Conservation (phyloP, 352 stramenopile species). For the Pythium coloratum region DNA sequence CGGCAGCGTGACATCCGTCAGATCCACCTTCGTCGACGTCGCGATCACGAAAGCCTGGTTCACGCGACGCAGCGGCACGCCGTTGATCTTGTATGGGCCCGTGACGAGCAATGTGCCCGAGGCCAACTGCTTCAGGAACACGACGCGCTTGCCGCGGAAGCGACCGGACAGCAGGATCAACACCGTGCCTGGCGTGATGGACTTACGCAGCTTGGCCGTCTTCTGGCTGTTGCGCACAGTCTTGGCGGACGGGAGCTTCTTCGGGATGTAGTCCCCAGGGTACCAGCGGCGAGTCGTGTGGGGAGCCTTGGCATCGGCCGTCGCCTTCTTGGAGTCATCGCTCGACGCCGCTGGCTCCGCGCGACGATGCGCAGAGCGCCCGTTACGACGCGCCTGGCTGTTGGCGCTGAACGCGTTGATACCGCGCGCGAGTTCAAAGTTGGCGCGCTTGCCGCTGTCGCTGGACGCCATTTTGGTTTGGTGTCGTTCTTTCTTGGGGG, state of each 20-base stretch:
- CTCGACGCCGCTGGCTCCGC: constrained; percentile 9
- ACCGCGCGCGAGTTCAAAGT: constrained; percentile 62
- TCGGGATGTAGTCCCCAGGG: constrained; percentile 66
- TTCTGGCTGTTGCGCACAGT: constrained; percentile 79
- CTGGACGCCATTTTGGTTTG: constrained; percentile 2
- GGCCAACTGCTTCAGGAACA: constrained; percentile 96
- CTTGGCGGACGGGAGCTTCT: constrained; percentile 64
- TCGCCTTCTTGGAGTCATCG: constrained; percentile 16
- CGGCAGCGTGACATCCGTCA: constrained; percentile 89
- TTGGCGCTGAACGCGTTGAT: constrained; percentile 77
- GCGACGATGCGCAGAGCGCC: constrained; percentile 40
- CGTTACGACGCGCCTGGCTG: constrained; percentile 55
- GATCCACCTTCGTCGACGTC: constrained; percentile 96
- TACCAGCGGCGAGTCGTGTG: constrained; percentile 47
- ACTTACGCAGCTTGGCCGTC: constrained; percentile 92
- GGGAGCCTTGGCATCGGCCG: constrained; percentile 5
- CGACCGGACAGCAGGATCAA: constrained; percentile 97
- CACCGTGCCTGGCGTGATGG: constrained; percentile 96
- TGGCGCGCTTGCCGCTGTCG: constrained; percentile 42
- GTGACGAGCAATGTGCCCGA: constrained; percentile 95
- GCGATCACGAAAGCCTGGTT: constrained; percentile 99
- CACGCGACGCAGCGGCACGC: constrained; percentile 94
- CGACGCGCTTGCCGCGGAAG: constrained; percentile 97
- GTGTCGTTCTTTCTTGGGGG: constrained; percentile 6
- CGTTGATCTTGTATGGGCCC: constrained; percentile 97